Evolutionary conservation across 768 basidiomycete species (phyloP), one percentile per base, ranked within the genome.

Genomic region (Hebeloma cylindrosporum): DNA sequence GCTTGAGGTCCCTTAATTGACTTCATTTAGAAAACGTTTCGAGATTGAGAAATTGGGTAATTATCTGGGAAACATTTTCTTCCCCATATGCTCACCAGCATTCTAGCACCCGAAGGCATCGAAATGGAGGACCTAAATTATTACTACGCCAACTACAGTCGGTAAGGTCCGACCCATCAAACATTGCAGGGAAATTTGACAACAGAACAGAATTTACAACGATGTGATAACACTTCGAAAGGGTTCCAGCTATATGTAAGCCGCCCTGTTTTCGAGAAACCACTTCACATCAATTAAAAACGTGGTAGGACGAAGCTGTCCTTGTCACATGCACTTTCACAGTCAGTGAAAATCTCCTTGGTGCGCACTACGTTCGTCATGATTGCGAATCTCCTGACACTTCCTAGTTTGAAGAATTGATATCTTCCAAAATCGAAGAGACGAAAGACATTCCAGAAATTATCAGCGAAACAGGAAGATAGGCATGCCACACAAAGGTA

Each of bases 41-140:
- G 93, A 95, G 62, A 77, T 92, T 18, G 94, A 95, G 52, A 88
- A 84, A 60, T 70, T 95, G 33, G 75, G 90, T 89, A 58, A 35
- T 37, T 22, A 4, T 23, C 21, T 18, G 20, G 34, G 22, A n/a
- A 32, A 30, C 50, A 16, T 31, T 46, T 21, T 29, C 14, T 36
- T 16, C 40, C 42, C 39, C 43, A 47, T 42, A 47, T 43, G 23
- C n/a, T 20, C 43, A 33, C 42, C 11, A 38, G 20, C 22, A 20
- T 13, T 27, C n/a, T 50, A 92, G 91, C 84, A 26, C 73, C 86
- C n/a, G 87, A 94, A 23, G 86, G 88, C 51, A 73, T 93, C 20
- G 93, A 97, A 66, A 93, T 91, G 88, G 94, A 97, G 71, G 94
- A 97, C 60, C 71, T 97, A 25, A 95, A 95, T 67, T 96, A 85